phyloP scores from a whole-genome alignment of 1,139 yeast genomes.

The Zygosaccharomyces pseudobailii region DNA sequence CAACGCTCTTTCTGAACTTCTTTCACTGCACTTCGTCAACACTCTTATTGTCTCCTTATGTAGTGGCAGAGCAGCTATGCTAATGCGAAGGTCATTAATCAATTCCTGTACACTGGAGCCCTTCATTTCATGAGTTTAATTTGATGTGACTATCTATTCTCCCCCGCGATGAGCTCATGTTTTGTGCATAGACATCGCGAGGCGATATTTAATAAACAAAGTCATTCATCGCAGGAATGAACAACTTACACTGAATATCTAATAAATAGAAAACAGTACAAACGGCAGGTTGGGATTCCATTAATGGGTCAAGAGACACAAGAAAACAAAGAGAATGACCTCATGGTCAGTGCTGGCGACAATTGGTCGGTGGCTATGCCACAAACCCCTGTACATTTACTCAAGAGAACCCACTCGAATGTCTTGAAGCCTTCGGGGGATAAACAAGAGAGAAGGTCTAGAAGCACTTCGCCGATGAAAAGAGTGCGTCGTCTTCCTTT shows the following conservation, averaged over 20 bases:
- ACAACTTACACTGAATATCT: neutral
- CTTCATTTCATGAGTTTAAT: no score
- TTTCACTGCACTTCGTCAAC: conserved; percentile 5
- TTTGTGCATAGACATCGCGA: conserved; percentile 2
- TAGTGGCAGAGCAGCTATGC: conserved; percentile 11
- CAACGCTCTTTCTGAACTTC: conserved; percentile 2
- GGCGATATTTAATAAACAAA: neutral
- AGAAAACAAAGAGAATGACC: conserved; percentile 23
- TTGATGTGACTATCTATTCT: neutral
- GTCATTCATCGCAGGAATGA: neutral
- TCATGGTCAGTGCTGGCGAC: conserved; percentile 7
- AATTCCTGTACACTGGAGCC: neutral
- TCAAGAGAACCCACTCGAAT: conserved; percentile 23
- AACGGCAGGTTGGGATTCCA: neutral
- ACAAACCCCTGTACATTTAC: conserved; percentile 24
- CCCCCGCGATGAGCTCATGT: conserved; percentile 1
- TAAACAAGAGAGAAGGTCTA: conserved; percentile 3
- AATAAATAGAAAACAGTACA: neutral
- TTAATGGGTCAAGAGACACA: conserved; percentile 1
- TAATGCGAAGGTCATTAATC: conserved; percentile 1
- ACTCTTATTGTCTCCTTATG: conserved; percentile 12
- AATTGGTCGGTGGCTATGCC: conserved; percentile 11
- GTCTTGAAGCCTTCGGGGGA: conserved; percentile 8
- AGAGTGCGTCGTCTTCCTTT: conserved; percentile 24
- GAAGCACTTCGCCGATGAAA: conserved; percentile 13